A percentile compares a stretch with the other conserved stretches of the same genome.
Evolutionary conservation across 2,329 filamentous ascomycete species (phyloP).

Genomic region (Ophiostoma montium): DNA sequence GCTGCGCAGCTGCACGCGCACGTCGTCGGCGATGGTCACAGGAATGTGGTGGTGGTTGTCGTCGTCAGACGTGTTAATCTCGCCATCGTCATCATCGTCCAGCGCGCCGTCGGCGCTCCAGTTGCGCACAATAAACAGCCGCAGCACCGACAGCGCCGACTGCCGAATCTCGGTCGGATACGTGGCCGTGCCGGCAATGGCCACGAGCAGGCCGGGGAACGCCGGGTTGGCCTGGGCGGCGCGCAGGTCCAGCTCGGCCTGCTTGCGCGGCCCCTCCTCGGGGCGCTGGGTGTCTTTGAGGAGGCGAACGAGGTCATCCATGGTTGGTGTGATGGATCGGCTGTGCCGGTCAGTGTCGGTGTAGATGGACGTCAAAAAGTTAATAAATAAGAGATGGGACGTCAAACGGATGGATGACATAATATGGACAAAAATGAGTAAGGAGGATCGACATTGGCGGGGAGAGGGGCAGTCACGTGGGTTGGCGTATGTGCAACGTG

Average conservation of each 20-base stretch:
- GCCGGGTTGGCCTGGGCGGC: constrained; percentile 53
- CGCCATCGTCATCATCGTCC: constrained; percentile 61
- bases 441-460: not conserved
- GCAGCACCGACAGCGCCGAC: constrained; percentile 64
- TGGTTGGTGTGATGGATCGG: constrained; percentile 22
- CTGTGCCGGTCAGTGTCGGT: too few species aligned
- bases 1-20: constrained; percentile 59
- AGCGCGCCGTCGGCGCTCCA: constrained; percentile 65
- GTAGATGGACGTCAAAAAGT: too few species aligned
- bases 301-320: constrained; percentile 87
- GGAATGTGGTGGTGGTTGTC: constrained; percentile 40
- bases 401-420: too few species aligned
- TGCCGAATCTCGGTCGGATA: constrained; percentile 67
- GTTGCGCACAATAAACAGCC: constrained; percentile 68
- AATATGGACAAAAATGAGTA: not conserved
- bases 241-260: constrained; percentile 73
- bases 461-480: constrained; percentile 10
- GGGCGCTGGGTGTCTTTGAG: constrained; percentile 74
- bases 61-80: too few species aligned
- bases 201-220: constrained; percentile 66
- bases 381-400: too few species aligned
- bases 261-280: constrained; percentile 62
- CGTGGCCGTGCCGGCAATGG: constrained; percentile 64
- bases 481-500: constrained; percentile 4
- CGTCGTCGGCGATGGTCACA: constrained; percentile 48